Base-by-base conservation (phyloP, 306 rosid species). In the Cicer yamashitae region DNA sequence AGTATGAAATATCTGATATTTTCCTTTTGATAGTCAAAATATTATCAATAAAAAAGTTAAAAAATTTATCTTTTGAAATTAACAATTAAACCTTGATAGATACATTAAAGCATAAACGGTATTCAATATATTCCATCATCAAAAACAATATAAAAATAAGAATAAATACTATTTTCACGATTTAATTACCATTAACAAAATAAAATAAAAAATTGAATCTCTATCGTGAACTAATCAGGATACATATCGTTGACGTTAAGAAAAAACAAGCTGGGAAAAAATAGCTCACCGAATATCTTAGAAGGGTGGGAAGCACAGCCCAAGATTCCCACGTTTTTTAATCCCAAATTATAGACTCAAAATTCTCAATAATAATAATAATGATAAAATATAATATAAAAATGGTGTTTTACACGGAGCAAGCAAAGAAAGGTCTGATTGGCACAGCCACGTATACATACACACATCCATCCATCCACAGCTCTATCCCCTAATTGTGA, bases 341-440 rank as follows among this genome's bases (percentile, higher is more conserved):
- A 45, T 79, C 74, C 37, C 20, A 63, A 78, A 15, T 45, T 4
- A 9, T 0, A 46, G 18, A 10, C 8, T 13, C 15, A 79, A 79
- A 73, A 53, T 72, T 63, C 14, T 39, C 44, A 6, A 61, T 17
- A 67, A 4, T 10, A 0, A 1, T 1, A 12, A 18, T 8, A 15
- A 41, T 4, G 8, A 7, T 10, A 10, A 50, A 5, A 30, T 43
- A 37, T 6, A 12, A 78, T 22, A 53, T 5, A 45, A 63, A 72
- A 17, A 73, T 48, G 75, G 79, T 80, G 76, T 74, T 80, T 47
- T 81, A 81, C 45, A 75, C 77, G 80, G 22, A 75, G 1, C 18
- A 5, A 59, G 67, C 3, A 81, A 37, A 2, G 12, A n/a, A 80
- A 50, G 17, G 8, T 40, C 0, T 38, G 81, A 69, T 25, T 10